Base-by-base conservation (phyloP, 495 filamentous ascomycete genomes). In the Clohesyomyces aquaticus region DNA sequence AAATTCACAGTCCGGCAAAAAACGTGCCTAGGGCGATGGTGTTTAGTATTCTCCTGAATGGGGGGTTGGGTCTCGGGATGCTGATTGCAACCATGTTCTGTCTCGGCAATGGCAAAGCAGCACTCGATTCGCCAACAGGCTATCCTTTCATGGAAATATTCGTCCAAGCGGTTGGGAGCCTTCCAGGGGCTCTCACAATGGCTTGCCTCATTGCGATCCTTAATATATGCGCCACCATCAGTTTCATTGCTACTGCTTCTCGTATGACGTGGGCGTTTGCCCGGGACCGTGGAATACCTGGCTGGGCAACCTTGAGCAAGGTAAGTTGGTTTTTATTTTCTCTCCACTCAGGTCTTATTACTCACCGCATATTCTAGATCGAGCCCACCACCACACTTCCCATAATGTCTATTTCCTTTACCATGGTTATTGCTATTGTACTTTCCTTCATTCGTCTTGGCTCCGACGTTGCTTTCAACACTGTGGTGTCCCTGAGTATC, bases 391-490 rank as follows among this genome's bases (percentile, higher is more conserved):
- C 68, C 50, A 74, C 78, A 48, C 76, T 88, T 26, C 85, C 81
- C 14, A 65, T 81, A 52, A 80, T 79, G 63, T 76, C 85, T 1
- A 76, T 81, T 49, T 63, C 77, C 32, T 55, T 81, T 42, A 78
- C 78, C 1, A 74, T 78, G 59, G 59, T 70, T 29, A 75, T 81
- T 43, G 79, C 83, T 12, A 77, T 79, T 60, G 66, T 84, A 27
- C 73, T 88, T 1, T 82, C 82, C 0, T 71, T 85, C 19, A 84
- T 88, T 71, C 83, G 83, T 61, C 78, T 88, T 56, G 85, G 82
- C 26, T 85, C 82, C 0, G 55, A 75, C 3, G 74, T 77, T 9
- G 84, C 82, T 9, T 78, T 87, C 63, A 81, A 83, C 65, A 79
- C 77, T 42, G 77, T 86, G 25, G 71, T 80, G 35, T 82, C 82